A percentile compares a stretch with the other conserved stretches of the same genome.
These are phyloP conservation scores for Candida sojae DNA, from an alignment of 1,139 yeast species.

Conservation along the genomic window DNA sequence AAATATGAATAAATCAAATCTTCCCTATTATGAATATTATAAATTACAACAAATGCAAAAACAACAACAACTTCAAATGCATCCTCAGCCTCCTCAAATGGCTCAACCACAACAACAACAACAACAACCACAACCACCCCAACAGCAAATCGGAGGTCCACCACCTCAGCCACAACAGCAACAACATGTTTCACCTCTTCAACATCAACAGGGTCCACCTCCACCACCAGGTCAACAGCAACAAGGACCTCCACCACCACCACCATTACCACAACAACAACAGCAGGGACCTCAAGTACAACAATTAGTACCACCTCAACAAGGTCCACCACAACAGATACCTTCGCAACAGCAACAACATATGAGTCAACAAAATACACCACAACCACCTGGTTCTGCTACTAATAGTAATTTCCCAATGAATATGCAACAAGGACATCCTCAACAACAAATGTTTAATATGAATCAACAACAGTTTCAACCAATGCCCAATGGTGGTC, in stretches of 20 bases:
- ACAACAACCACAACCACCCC: slow-evolving; percentile 12
- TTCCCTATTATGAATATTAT: slow-evolving; percentile 7
- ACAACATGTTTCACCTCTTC: slow-evolving; percentile 17
- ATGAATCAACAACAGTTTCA: slow-evolving; percentile 17
- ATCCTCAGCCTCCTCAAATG: slow-evolving; percentile 13
- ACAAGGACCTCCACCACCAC: slow-evolving; percentile 21
- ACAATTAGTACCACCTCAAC: slow-evolving; percentile 14
- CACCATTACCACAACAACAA: slow-evolving; percentile 9
- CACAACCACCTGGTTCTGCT: slow-evolving; percentile 19
- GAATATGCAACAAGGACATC: slow-evolving; percentile 26
- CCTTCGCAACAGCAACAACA: slow-evolving; percentile 6
- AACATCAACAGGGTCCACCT: background rate
- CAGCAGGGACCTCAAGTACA: slow-evolving; percentile 10
- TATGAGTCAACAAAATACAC: slow-evolving; percentile 6
- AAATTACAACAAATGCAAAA: slow-evolving; percentile 10
- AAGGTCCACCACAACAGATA: slow-evolving; percentile 5
- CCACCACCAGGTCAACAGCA: slow-evolving; percentile 21
- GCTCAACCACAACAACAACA: slow-evolving; percentile 13
- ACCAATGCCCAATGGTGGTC: slow-evolving; percentile 16
- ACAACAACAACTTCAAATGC: slow-evolving; percentile 14
- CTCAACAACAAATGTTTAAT: slow-evolving; percentile 22
- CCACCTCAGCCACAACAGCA: slow-evolving; percentile 7
- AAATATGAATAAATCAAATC: slow-evolving; percentile 37
- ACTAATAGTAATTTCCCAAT: slow-evolving; percentile 19
- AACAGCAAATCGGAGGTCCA: background rate